Conservation (phyloP, 1,284 basidiomycete species). For the Pisolithus thermaeus region DNA sequence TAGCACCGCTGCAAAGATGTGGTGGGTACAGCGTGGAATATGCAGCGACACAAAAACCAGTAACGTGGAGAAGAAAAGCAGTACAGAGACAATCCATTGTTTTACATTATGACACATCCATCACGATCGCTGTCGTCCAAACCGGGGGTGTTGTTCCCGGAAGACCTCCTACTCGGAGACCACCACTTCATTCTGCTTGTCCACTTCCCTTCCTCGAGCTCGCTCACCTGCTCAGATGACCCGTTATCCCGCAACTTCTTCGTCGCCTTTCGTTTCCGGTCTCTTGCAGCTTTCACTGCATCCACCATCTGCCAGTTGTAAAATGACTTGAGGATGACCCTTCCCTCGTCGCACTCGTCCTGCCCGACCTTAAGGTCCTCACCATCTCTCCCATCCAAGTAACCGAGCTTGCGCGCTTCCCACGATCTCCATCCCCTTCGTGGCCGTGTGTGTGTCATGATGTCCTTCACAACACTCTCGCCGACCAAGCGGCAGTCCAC, state of each 20-base stretch:
- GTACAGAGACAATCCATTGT: conserved; percentile 21
- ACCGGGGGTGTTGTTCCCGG: conserved; percentile 19
- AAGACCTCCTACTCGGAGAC: conserved; percentile 15
- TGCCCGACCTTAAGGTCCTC: conserved; percentile 59
- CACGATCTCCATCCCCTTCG: conserved; percentile 68
- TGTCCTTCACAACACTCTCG: conserved; percentile 56
- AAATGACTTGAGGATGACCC: conserved; percentile 81
- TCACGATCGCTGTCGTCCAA: conserved; percentile 33
- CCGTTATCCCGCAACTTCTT: conserved; percentile 36
- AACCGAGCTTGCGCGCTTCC: conserved; percentile 59
- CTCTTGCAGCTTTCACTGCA: conserved; percentile 55
- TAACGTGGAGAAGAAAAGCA: conserved; percentile 16
- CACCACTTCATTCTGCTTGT: conserved; percentile 22
- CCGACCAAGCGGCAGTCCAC: conserved; percentile 74
- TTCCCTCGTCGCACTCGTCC: conserved; percentile 66
- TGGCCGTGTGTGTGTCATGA: conserved; percentile 52
- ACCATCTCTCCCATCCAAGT: conserved; percentile 61
- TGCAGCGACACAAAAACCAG: not conserved
- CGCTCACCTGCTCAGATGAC: conserved; percentile 26
- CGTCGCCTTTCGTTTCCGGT: conserved; percentile 49
- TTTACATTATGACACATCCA: conserved; percentile 42
- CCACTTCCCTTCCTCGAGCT: conserved; percentile 17
- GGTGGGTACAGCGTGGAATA: not conserved
- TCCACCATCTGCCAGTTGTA: conserved; percentile 84
- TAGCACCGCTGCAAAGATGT: conserved; percentile 5